Percentiles rank a stretch among this genome's conserved stretches.
Conservation (phyloP, 2,329 filamentous ascomycete species). For the Paecilomyces sp. region DNA sequence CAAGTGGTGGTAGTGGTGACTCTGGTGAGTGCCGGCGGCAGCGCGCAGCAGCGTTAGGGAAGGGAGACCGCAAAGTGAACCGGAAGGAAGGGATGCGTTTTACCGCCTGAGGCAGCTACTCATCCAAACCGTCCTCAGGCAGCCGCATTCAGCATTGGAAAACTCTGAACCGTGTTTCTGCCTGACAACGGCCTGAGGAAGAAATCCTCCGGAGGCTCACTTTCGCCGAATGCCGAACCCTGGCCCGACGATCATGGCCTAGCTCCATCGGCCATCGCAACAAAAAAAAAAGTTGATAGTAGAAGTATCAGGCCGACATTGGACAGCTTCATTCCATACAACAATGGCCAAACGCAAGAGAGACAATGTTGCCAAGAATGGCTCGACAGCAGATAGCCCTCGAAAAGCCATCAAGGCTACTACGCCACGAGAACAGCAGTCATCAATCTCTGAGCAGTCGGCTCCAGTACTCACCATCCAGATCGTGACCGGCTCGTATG, state of each 20-base stretch:
- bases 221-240: not conserved
- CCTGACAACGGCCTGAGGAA: not conserved
- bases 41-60: slow-evolving; percentile 1
- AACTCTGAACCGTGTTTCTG: not conserved
- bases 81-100: not conserved
- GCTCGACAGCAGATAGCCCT: slow-evolving; percentile 14
- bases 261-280: slow-evolving; percentile 3
- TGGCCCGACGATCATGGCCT: not conserved
- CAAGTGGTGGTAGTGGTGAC: slow-evolving; percentile 1
- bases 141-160: not conserved
- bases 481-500: slow-evolving; percentile 88
- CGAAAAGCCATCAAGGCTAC: slow-evolving; percentile 28
- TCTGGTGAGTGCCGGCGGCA: not conserved
- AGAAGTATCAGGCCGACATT: not conserved
- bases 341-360: slow-evolving; percentile 42
- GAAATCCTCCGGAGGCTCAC: not conserved
- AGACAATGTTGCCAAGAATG: slow-evolving; percentile 23
- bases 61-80: not conserved
- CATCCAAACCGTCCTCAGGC: too few species aligned
- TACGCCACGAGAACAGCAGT: slow-evolving; percentile 8
- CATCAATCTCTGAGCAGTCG: slow-evolving; percentile 19
- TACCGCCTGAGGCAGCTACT: slow-evolving; percentile 13
- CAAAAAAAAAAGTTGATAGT: slow-evolving; percentile 9
- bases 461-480: slow-evolving; percentile 58
- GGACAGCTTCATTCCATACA: not conserved